Evolutionary conservation across 164 flowering plant genomes (phyloP).

Genomic region (Tetracentron sinense): DNA sequence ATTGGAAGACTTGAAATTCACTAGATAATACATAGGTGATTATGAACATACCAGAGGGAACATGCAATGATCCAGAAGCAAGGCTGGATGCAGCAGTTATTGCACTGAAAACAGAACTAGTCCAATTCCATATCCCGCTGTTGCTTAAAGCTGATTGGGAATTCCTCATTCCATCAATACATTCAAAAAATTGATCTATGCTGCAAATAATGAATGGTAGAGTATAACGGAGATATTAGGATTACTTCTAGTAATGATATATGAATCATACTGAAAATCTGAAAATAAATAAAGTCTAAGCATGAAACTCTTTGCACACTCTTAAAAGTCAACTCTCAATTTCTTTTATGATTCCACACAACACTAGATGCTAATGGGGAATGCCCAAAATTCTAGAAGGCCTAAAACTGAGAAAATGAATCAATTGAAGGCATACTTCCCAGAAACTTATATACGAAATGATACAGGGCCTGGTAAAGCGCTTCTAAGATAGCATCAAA

Average conservation of each 20-base stretch:
- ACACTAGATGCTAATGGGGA: no score
- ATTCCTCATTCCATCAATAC: conserved; percentile 82
- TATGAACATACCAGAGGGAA: conserved; percentile 62
- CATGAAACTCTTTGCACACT: no score
- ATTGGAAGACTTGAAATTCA: background rate
- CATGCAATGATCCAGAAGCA: conserved; percentile 75
- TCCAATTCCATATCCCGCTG: conserved; percentile 96
- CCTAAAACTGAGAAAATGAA: conserved; percentile 1
- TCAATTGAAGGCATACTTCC: background rate
- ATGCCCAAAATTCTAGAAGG: no score
- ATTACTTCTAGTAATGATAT: background rate
- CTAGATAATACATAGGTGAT: background rate
- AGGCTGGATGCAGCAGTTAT: conserved; percentile 92
- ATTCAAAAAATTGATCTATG: conserved; percentile 90
- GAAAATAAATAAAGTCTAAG: no score
- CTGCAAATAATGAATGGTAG: conserved; percentile 42
- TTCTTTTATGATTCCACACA: no score
- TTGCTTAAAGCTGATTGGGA: conserved; percentile 74
- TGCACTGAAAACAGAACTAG: conserved; percentile 89
- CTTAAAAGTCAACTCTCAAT: no score
- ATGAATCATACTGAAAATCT: no score
- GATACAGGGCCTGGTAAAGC: background rate
- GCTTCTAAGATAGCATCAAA: background rate
- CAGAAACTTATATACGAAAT: background rate
- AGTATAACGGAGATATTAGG: background rate